phyloP scores from a whole-genome alignment of 2,329 filamentous ascomycete species.

The Arthrobotrys musiformis region DNA sequence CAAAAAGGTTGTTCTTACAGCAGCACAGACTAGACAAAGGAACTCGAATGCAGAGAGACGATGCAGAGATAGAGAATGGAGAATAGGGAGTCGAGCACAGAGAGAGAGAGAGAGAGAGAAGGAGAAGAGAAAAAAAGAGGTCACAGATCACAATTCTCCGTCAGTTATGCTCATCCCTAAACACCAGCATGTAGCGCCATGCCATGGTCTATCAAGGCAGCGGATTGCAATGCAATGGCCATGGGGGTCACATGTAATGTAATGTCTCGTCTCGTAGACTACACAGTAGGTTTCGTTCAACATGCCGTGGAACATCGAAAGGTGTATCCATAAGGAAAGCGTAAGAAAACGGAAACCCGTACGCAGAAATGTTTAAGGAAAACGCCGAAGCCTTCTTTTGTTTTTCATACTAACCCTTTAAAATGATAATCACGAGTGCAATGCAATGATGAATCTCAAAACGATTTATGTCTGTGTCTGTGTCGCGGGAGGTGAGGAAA shows the following conservation, averaged over 20 bases:
- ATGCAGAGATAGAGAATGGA: not conserved
- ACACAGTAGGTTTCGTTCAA: slow-evolving; percentile 17
- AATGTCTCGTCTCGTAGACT: not conserved
- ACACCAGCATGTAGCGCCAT: slow-evolving; percentile 5
- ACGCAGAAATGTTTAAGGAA: slow-evolving; percentile 2
- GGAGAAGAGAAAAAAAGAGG: not conserved
- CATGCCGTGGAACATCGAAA: slow-evolving; percentile 49
- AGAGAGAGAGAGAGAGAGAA: not conserved
- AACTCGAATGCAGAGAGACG: not conserved
- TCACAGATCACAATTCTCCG: slow-evolving; percentile 31
- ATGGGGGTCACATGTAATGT: slow-evolving; percentile 44
- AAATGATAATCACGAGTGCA: slow-evolving; percentile 47
- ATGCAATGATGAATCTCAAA: slow-evolving; percentile 24
- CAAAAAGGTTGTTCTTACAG: slow-evolving; percentile 31
- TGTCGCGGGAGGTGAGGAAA: slow-evolving; percentile 32
- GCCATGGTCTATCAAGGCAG: slow-evolving; percentile 6
- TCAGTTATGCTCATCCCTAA: not conserved
- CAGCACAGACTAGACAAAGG: slow-evolving; percentile 11
- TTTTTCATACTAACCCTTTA: slow-evolving; percentile 53
- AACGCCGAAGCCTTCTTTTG: slow-evolving; percentile 15
- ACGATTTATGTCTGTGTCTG: slow-evolving; percentile 21
- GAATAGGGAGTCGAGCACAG: not conserved
- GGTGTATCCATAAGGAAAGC: slow-evolving; percentile 45
- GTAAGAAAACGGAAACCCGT: slow-evolving; percentile 48
- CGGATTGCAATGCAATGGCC: not conserved